Conservation (phyloP, 768 basidiomycete genomes). For the Tulasnella sp. region DNA sequence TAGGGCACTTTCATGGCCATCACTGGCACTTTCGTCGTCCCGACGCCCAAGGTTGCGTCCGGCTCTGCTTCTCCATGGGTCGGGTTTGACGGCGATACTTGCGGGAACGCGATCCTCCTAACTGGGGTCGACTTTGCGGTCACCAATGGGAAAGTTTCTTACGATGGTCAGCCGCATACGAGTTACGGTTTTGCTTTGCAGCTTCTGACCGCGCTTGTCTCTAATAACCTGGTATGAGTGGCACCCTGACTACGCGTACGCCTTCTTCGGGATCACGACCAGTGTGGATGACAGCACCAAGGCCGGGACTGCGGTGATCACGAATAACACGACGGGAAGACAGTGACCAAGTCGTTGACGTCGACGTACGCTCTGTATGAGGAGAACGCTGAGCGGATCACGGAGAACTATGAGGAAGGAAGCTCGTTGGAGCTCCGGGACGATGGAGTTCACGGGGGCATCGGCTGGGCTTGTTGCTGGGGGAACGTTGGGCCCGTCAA, state of each 20-base stretch:
- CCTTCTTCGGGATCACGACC: conserved; percentile 27
- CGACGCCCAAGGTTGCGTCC: conserved; percentile 21
- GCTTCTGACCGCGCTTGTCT: conserved; percentile 17
- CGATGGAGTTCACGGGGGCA: conserved; percentile 29
- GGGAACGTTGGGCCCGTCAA: conserved; percentile 21
- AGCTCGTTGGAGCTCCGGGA: conserved; percentile 28
- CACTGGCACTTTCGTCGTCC: conserved; percentile 29
- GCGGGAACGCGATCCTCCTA: conserved; percentile 28
- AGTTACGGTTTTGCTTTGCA: not conserved
- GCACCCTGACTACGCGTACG: conserved; percentile 21
- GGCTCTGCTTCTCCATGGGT: conserved; percentile 24
- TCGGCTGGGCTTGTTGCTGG: conserved; percentile 24
- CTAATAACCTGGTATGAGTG: conserved; percentile 22
- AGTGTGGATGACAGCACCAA: conserved; percentile 24
- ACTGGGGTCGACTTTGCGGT: conserved; percentile 30
- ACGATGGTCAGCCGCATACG: conserved; percentile 23
- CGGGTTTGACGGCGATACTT: conserved; percentile 31
- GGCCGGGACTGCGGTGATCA: conserved; percentile 24
- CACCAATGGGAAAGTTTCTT: conserved; percentile 23
- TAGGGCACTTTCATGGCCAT: conserved; percentile 29
- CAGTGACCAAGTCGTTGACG: conserved; percentile 26
- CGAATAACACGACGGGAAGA: conserved; percentile 25
- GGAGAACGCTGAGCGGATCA: conserved; percentile 30
- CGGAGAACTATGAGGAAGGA: conserved; percentile 1
- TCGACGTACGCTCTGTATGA: conserved; percentile 26